Evolutionary conservation across 164 flowering plant species (phyloP).

Genomic region (Echeveria elegans): DNA sequence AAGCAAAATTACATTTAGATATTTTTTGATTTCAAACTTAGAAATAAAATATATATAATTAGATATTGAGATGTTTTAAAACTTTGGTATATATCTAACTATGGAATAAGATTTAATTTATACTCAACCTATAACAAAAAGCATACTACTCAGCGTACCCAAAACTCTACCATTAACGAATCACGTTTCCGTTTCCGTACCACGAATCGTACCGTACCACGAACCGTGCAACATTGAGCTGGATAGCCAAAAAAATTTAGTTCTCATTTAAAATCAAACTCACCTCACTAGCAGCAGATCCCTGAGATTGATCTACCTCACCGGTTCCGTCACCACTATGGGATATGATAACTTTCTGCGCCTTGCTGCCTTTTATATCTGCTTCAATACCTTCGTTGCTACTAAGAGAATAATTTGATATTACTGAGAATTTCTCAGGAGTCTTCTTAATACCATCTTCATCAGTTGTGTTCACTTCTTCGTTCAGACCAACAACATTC

Average conservation of each 20-base stretch:
- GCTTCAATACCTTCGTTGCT: conserved; percentile 6
- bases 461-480: conserved; percentile 8
- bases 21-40: too few relatives aligned
- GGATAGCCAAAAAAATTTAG: not conserved
- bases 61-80: too few relatives aligned
- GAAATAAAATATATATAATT: too few relatives aligned
- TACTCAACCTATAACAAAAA: too few relatives aligned
- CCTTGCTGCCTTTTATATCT: conserved; percentile 7
- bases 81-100: too few relatives aligned
- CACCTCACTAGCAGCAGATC: conserved; percentile 20
- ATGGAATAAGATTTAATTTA: too few relatives aligned
- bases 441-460: conserved; percentile 9
- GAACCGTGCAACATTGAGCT: too few relatives aligned
- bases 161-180: too few relatives aligned
- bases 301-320: conserved; percentile 13
- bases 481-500: conserved; percentile 3
- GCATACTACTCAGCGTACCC: too few relatives aligned
- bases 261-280: not conserved
- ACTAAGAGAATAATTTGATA: conserved; percentile 15
- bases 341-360: conserved; percentile 12
- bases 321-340: conserved; percentile 10
- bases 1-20: too few relatives aligned
- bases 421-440: not conserved
- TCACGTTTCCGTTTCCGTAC: too few relatives aligned
- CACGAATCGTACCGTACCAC: too few relatives aligned